Conservation (phyloP, 208 protist species). For the Acanthamoeba sp. region DNA sequence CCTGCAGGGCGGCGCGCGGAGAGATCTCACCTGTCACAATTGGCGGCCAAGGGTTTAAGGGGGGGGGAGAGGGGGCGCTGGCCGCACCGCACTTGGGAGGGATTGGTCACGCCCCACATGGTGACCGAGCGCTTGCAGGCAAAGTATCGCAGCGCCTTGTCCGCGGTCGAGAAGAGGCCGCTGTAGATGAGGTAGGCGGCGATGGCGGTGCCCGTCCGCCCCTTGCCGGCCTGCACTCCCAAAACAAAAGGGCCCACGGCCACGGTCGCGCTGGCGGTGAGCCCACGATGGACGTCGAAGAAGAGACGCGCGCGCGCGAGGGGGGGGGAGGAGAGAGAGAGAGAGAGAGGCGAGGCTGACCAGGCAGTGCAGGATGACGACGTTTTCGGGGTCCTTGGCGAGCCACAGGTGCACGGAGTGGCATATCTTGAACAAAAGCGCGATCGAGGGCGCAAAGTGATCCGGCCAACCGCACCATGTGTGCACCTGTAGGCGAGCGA, state of each 20-base stretch:
- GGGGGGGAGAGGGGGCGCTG: not conserved
- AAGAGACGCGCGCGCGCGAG: not conserved
- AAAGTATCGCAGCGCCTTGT: conserved; percentile 76
- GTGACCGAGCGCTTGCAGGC: conserved; percentile 63
- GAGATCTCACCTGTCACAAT: no score
- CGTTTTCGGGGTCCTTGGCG: conserved; percentile 76
- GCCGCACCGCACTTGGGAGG: conserved; percentile 71
- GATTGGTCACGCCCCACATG: conserved; percentile 75
- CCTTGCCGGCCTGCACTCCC: conserved; percentile 83
- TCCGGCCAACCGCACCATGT: conserved; percentile 78
- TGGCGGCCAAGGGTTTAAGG: not conserved
- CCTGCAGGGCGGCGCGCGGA: not conserved
- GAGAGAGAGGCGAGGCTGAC: conserved; percentile 39
- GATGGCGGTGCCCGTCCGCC: conserved; percentile 83
- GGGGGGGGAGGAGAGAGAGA: not conserved
- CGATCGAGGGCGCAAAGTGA: conserved; percentile 78
- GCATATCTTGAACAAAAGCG: conserved; percentile 77
- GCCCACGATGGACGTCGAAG: no score
- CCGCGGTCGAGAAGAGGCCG: conserved; percentile 67
- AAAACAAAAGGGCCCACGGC: no score
- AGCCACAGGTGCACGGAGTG: conserved; percentile 76
- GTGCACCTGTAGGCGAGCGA: conserved; percentile 45
- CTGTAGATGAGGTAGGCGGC: conserved; percentile 79
- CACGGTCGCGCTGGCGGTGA: no score
- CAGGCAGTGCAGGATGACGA: conserved; percentile 80